Conservation (phyloP, 2,329 filamentous ascomycete genomes). For the Rhynchosporium secalis region DNA sequence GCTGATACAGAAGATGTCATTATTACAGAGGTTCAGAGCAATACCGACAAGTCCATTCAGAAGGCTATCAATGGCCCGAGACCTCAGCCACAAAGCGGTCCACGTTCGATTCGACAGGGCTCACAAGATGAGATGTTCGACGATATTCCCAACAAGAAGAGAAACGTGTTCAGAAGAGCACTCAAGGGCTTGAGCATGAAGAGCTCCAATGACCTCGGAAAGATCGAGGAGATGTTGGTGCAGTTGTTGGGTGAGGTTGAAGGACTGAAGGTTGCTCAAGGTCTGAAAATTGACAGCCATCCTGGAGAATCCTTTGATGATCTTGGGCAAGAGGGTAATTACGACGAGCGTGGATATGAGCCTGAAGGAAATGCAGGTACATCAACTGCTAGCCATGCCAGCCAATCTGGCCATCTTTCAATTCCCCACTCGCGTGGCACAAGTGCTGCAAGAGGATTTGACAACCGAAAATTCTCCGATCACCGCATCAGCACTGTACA, state of each 20-base stretch:
- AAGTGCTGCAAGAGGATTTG: conserved; percentile 41
- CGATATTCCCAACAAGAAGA: conserved; percentile 71
- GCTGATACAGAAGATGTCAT: conserved; percentile 87
- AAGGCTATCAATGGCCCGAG: conserved; percentile 83
- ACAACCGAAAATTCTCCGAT: conserved; percentile 59
- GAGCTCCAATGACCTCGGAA: conserved; percentile 81
- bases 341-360: conserved; percentile 75
- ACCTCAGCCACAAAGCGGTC: conserved; percentile 67
- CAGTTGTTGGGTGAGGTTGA: conserved; percentile 92
- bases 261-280: conserved; percentile 64
- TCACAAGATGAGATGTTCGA: conserved; percentile 56
- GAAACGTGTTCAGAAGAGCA: conserved; percentile 92
- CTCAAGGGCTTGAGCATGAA: conserved; percentile 86
- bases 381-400: conserved; percentile 68
- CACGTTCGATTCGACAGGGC: conserved; percentile 45
- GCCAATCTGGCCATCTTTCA: conserved; percentile 75
- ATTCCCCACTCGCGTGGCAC: conserved; percentile 53
- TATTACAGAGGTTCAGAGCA: conserved; percentile 81
- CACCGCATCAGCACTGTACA: conserved; percentile 88
- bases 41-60: conserved; percentile 82
- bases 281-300: conserved; percentile 52
- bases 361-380: conserved; percentile 78
- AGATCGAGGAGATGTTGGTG: conserved; percentile 89
- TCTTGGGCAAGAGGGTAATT: conserved; percentile 60
- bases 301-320: conserved; percentile 68